A percentile compares a stretch with the other conserved stretches of the same genome.
phyloP scores from a whole-genome alignment of 768 basidiomycete species.

The Brasilioporus rufonigricans region DNA sequence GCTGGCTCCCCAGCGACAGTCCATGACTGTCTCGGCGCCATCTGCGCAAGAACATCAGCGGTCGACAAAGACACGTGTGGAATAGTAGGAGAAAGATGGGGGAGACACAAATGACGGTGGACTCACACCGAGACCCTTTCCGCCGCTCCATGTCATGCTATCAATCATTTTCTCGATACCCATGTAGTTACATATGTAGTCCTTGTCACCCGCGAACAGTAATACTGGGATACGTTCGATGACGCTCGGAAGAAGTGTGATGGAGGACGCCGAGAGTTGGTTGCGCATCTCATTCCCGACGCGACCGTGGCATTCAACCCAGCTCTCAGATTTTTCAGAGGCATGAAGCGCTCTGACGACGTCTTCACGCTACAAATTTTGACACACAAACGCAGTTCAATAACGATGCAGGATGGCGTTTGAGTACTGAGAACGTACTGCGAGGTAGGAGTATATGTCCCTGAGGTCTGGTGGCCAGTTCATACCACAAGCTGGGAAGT shows the following conservation, averaged over 20 bases:
- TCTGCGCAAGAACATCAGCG: conserved; percentile 34
- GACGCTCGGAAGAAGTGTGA: conserved; percentile 74
- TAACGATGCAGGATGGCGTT: neutral
- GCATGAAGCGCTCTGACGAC: conserved; percentile 88
- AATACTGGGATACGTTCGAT: conserved; percentile 81
- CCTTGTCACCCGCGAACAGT: conserved; percentile 93
- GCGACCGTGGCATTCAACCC: conserved; percentile 80
- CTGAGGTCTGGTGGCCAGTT: conserved; percentile 93
- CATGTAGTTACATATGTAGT: conserved; percentile 94
- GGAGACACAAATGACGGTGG: neutral
- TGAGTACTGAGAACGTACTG: conserved; percentile 48
- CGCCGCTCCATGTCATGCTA: conserved; percentile 82
- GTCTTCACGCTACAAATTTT: conserved; percentile 58
- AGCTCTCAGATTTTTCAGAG: conserved; percentile 64
- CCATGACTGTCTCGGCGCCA: conserved; percentile 71
- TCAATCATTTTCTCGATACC: conserved; percentile 87
- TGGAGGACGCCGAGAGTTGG: conserved; percentile 58
- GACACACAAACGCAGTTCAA: neutral
- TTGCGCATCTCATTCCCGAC: conserved; percentile 65
- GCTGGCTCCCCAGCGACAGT: conserved; percentile 71
- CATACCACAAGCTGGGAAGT: conserved; percentile 88
- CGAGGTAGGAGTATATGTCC: conserved; percentile 73
- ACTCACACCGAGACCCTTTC: conserved; percentile 78
- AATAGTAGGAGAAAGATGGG: neutral
- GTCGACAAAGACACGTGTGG: neutral